phyloP scores from a whole-genome alignment of 1,284 basidiomycete genomes.

The Psilocybe mexicana region DNA sequence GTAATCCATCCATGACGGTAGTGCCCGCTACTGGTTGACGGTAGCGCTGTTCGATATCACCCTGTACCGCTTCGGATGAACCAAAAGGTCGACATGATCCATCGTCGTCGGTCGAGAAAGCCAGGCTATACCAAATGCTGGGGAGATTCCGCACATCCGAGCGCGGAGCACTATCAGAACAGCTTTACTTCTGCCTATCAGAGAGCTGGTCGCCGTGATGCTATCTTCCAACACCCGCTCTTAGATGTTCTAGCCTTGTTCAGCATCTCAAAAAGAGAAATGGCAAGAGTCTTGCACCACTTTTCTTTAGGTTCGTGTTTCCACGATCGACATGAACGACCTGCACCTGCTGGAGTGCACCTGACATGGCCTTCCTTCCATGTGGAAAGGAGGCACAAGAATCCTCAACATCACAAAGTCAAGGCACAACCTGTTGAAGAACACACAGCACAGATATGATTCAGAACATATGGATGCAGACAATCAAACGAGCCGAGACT shows the following conservation, averaged over 20 bases:
- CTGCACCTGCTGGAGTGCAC: not conserved
- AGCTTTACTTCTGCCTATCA: conserved; percentile 2
- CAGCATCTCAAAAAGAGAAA: not conserved
- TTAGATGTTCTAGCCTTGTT: not conserved
- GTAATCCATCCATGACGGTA: not conserved
- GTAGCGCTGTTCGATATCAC: not conserved
- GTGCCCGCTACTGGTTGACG: not conserved
- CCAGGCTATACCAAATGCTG: not conserved
- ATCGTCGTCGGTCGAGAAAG: not conserved
- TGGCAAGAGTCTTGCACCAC: not conserved
- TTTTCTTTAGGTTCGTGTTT: not conserved
- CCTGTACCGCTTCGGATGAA: not conserved
- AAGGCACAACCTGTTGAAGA: conserved; percentile 10
- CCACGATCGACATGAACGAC: not conserved
- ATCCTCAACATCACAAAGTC: conserved; percentile 2
- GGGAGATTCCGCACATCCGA: not conserved
- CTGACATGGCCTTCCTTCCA: not conserved
- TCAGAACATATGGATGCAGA: not conserved
- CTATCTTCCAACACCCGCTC: conserved; percentile 5
- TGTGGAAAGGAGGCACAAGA: conserved; percentile 11
- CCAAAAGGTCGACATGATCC: not conserved
- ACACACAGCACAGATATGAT: conserved; percentile 9
- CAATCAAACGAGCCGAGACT: conserved; percentile 8
- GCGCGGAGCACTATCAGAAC: not conserved
- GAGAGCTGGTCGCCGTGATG: not conserved